Evolutionary conservation across 768 basidiomycete species (phyloP), one percentile per base, ranked within the genome.

Genomic region (Phaffia tasmanica): DNA sequence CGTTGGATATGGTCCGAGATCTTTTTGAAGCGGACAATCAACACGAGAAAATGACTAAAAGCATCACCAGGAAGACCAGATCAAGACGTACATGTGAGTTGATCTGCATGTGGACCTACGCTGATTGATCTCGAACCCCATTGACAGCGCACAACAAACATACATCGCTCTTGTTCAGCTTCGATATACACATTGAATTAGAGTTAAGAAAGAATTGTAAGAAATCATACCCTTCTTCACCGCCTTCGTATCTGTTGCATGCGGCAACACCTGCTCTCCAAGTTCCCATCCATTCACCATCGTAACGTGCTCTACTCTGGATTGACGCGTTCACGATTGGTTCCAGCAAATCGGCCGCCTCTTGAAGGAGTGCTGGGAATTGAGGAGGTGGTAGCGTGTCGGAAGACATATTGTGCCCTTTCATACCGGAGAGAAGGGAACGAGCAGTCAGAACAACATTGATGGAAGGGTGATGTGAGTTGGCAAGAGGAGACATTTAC

Each of bases 51-150:
- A 35, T 30, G 62, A 16, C 15, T 21, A 29, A 7, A 29, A 42
- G 35, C 16, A 25, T 11, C 23, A 18, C 25, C 54, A 54, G 54
- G 27, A 56, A 7, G 16, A 23, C 14, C 56, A 51, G 19, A 16
- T 30, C 9, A 25, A 18, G 32, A 70, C 75, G 56, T 50, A 75
- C 76, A 75, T 1, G 76, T 74, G 19, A 76, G 62, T 57, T 75
- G 74, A 69, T 77, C 76, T 0, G 76, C 75, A 57, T 77, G 76
- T 71, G 74, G 74, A 0, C 76, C 76, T 11, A 77, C 75, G 11
- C 73, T 74, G 29, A 8, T 42, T 6, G 0, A 60, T n/a, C n/a
- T 58, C 47, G 57, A 53, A 57, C 15, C 7, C 4, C 9, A 25
- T 35, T 7, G 25, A 32, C 16, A n/a, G 35, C 35, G 35, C 35